These are phyloP conservation scores for Aspergillus nanangensis DNA, from an alignment of 495 filamentous ascomycete genomes.

Conservation along the genomic window DNA sequence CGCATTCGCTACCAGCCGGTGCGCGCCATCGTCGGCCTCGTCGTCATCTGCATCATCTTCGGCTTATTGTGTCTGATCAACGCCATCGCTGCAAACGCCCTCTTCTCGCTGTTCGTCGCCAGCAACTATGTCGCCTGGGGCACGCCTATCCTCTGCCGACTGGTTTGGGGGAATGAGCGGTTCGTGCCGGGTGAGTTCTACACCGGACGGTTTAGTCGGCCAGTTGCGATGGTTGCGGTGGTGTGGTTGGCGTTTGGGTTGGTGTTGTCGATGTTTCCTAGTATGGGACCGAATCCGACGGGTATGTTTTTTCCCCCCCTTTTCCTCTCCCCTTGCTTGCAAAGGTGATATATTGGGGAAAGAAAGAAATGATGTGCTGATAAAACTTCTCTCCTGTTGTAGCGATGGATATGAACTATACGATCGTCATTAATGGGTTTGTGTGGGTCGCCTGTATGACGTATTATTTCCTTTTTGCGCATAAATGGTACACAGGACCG, in stretches of 20 bases:
- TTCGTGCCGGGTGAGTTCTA: conserved; percentile 56
- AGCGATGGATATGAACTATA: conserved; percentile 61
- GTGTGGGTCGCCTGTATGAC: conserved; percentile 58
- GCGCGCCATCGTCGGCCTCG: conserved; percentile 50
- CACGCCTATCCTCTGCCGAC: conserved; percentile 52
- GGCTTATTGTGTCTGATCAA: conserved; percentile 54
- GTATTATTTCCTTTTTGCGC: conserved; percentile 62
- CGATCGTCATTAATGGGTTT: conserved; percentile 58
- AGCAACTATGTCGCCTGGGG: conserved; percentile 57
- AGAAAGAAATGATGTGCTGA: too few relatives aligned
- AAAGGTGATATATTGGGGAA: conserved; percentile 5
- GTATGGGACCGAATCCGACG: conserved; percentile 46
- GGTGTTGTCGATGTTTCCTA: conserved; percentile 51
- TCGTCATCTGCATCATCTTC: conserved; percentile 45
- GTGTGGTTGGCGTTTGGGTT: conserved; percentile 52
- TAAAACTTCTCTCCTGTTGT: background rate
- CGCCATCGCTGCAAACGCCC: conserved; percentile 48
- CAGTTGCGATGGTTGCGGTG: conserved; percentile 48
- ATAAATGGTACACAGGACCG: conserved; percentile 71
- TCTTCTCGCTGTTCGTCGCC: conserved; percentile 57
- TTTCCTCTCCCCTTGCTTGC: background rate
- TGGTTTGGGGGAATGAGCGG: conserved; percentile 54
- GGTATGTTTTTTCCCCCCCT: conserved; percentile 22
- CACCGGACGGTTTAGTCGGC: conserved; percentile 43
- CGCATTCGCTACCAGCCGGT: conserved; percentile 52